Evolutionary conservation across 345 rosid genomes (phyloP), one percentile per base, ranked within the genome.

Genomic region (Capsella bursapastoris): DNA sequence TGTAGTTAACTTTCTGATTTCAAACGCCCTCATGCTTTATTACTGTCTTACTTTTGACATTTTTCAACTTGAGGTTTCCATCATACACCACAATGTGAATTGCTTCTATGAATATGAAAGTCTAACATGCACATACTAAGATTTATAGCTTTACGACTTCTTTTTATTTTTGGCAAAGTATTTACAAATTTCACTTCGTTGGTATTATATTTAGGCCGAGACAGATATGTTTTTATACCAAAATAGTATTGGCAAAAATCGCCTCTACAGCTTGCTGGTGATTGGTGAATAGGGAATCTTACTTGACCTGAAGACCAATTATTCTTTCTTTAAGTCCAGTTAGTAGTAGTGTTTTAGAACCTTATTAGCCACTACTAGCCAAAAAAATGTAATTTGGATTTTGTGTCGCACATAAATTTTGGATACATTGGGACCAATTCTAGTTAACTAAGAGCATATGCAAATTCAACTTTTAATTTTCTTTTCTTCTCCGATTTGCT

Each of bases 21-120:
- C 14, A 58, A 50, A 50, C 47, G 14, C 29, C 27, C 0, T 57
- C 51, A 59, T 41, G 56, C 48, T 56, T 59, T 75, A 22, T 1
- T 58, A 48, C 29, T 75, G 35, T n/a, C 38, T 41, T 61, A 25
- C 35, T 66, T 74, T 75, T 59, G 68, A 67, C 55, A 50, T 49
- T 50, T 74, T 1, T 57, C 59, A 66, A 59, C 55, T 37, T 63
- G 64, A 63, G 13, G 2, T 72, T 58, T 47, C 13, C n/a, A 73
- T 44, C 64, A 57, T 50, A 58, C 16, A 58, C 5, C 27, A 57
- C 27, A 66, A 58, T 62, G 38, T 72, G 31, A 12, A 41, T 13
- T 55, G 45, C 34, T 38, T 71, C 16, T 11, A 72, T 41, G 64
- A 22, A 73, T 52, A 55, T 34, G 64, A 64, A 55, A 73, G 67